phyloP scores from a whole-genome alignment of 495 filamentous ascomycete species.

The Trichoderma gamsii region DNA sequence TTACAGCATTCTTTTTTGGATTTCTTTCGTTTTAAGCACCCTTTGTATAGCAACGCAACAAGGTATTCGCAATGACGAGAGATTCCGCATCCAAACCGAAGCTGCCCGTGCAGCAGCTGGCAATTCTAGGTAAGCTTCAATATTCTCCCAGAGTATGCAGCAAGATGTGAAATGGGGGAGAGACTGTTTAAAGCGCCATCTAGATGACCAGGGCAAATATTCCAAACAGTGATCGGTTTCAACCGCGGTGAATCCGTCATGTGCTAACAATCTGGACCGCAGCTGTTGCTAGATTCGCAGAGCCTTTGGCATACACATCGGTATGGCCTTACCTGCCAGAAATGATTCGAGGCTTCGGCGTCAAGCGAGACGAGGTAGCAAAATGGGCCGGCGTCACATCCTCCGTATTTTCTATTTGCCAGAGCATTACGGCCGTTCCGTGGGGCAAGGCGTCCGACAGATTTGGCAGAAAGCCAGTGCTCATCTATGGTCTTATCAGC shows the following conservation, averaged over 20 bases:
- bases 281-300: slow-evolving; percentile 78
- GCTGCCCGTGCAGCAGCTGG: slow-evolving; percentile 36
- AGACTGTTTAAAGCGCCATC: not conserved
- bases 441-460: slow-evolving; percentile 76
- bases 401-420: slow-evolving; percentile 65
- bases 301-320: slow-evolving; percentile 75
- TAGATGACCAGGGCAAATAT: not conserved
- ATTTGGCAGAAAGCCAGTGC: slow-evolving; percentile 68
- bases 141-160: not conserved
- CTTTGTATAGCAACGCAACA: not conserved
- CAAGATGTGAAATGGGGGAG: not conserved
- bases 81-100: slow-evolving; percentile 22
- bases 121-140: slow-evolving; percentile 51
- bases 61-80: not conserved
- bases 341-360: slow-evolving; percentile 74
- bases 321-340: slow-evolving; percentile 87
- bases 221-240: not conserved
- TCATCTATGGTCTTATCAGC: slow-evolving; percentile 60
- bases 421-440: slow-evolving; percentile 64
- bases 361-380: slow-evolving; percentile 65
- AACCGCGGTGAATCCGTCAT: not conserved
- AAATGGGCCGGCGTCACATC: slow-evolving; percentile 70
- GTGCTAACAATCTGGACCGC: slow-evolving; percentile 21
- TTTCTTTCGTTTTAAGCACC: not conserved
- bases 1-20: not conserved